phyloP scores from a whole-genome alignment of 306 rosid species.

The Ammopiptanthus mongolicus region DNA sequence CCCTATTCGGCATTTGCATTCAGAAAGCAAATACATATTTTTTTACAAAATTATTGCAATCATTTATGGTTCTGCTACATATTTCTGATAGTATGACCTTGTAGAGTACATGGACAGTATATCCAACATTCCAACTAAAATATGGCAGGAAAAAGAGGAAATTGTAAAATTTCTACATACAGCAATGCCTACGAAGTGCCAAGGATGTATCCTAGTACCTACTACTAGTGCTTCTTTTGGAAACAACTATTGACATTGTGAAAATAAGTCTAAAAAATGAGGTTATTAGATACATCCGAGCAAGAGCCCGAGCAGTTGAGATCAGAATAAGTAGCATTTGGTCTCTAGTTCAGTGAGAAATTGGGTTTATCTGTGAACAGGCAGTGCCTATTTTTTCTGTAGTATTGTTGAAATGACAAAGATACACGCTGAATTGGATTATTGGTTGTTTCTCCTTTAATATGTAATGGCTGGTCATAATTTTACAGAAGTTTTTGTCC shows the following conservation, averaged over 20 bases:
- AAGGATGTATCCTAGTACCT: not conserved
- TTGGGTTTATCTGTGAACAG: not conserved
- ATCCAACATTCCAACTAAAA: not conserved
- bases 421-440: slow-evolving; percentile 10
- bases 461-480: slow-evolving; percentile 2
- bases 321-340: slow-evolving; percentile 1
- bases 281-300: not conserved
- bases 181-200: slow-evolving; percentile 1
- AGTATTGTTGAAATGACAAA: not conserved
- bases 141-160: not conserved
- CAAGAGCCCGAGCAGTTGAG: not conserved
- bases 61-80: slow-evolving; percentile 3
- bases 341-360: not conserved
- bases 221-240: not conserved
- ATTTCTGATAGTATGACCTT: slow-evolving; percentile 5
- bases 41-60: not conserved
- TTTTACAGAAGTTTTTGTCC: not conserved
- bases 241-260: not conserved
- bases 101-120: not conserved
- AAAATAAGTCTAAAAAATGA: not conserved
- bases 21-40: not conserved
- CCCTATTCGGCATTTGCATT: not conserved
- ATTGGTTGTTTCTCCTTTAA: slow-evolving; percentile 14
- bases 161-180: not conserved
- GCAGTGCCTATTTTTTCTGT: not conserved